Evolutionary conservation across 2,329 filamentous ascomycete genomes (phyloP).

Genomic region (Bipolaris oryzae): DNA sequence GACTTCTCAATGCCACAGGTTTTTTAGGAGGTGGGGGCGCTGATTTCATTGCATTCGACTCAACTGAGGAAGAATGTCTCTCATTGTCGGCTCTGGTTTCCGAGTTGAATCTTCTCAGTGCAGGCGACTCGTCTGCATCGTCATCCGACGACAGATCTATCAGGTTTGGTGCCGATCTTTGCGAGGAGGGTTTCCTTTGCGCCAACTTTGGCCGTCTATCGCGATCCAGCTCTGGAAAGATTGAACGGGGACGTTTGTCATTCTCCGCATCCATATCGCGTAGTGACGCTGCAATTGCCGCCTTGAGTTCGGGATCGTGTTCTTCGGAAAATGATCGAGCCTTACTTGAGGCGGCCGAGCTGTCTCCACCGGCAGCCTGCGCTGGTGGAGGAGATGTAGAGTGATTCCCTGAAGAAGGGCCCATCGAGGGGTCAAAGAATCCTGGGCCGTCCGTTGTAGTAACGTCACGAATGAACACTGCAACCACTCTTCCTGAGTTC

Average conservation of each 20-base stretch:
- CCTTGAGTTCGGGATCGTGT: slow-evolving; percentile 55
- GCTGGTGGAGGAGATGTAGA: slow-evolving; percentile 35
- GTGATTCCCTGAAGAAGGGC: slow-evolving; percentile 42
- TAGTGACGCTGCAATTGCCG: slow-evolving; percentile 56
- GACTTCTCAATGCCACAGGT: slow-evolving; percentile 47
- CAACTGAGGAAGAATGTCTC: slow-evolving; percentile 21
- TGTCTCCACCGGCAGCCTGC: slow-evolving; percentile 17
- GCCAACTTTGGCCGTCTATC: slow-evolving; percentile 50
- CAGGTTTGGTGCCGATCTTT: slow-evolving; percentile 46
- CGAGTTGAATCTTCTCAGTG: slow-evolving; percentile 33
- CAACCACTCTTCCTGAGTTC: slow-evolving; percentile 81
- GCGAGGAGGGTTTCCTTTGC: slow-evolving; percentile 33
- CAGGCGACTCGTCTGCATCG: slow-evolving; percentile 27
- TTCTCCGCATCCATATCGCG: slow-evolving; percentile 53
- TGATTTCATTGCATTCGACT: slow-evolving; percentile 32
- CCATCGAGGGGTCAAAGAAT: slow-evolving; percentile 75
- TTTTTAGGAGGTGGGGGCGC: slow-evolving; percentile 43
- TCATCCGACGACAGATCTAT: slow-evolving; percentile 58
- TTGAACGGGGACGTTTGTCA: slow-evolving; percentile 39
- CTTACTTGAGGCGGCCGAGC: slow-evolving; percentile 17
- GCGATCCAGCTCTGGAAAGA: slow-evolving; percentile 42
- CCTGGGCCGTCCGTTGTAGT: slow-evolving; percentile 75
- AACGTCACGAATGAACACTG: slow-evolving; percentile 93
- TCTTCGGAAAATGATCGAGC: slow-evolving; percentile 43
- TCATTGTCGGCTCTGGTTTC: slow-evolving; percentile 30